These are phyloP conservation scores for Penicillium silybi DNA, from an alignment of 495 filamentous ascomycete species.

Conservation along the genomic window DNA sequence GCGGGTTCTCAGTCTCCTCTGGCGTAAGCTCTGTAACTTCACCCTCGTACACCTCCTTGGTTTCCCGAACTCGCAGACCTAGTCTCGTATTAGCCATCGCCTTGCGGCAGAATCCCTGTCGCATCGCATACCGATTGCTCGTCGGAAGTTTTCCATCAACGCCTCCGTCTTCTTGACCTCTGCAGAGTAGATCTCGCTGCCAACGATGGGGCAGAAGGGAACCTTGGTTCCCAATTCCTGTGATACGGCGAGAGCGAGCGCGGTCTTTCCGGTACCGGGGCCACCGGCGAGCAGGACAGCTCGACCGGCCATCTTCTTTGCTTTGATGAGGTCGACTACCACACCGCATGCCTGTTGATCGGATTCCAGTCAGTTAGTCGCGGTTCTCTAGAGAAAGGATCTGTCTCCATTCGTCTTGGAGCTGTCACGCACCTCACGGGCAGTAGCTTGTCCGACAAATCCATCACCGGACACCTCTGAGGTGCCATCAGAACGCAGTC, in stretches of 20 bases:
- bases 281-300: constrained; percentile 89
- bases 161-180: constrained; percentile 99
- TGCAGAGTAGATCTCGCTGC: constrained; percentile 92
- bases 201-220: constrained; percentile 94
- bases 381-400: neutral
- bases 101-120: neutral
- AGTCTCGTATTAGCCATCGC: constrained; percentile 14
- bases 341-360: constrained; percentile 77
- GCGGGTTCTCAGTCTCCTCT: constrained; percentile 96
- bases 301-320: constrained; percentile 94
- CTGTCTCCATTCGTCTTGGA: neutral
- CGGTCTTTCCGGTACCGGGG: constrained; percentile 95
- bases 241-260: constrained; percentile 86
- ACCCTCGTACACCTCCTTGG: constrained; percentile 96
- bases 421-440: constrained; percentile 65
- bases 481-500: constrained; percentile 74
- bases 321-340: constrained; percentile 88
- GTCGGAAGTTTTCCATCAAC: constrained; percentile 96
- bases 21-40: constrained; percentile 95
- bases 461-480: constrained; percentile 73
- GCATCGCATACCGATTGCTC: constrained; percentile 71
- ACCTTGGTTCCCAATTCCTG: constrained; percentile 97
- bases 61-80: constrained; percentile 89
- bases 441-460: constrained; percentile 84
- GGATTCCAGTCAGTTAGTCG: constrained; percentile 9